Evolutionary conservation across 1,139 yeast genomes (phyloP), one percentile per base, ranked within the genome.

Genomic region (Suhomyces yuchorum): DNA sequence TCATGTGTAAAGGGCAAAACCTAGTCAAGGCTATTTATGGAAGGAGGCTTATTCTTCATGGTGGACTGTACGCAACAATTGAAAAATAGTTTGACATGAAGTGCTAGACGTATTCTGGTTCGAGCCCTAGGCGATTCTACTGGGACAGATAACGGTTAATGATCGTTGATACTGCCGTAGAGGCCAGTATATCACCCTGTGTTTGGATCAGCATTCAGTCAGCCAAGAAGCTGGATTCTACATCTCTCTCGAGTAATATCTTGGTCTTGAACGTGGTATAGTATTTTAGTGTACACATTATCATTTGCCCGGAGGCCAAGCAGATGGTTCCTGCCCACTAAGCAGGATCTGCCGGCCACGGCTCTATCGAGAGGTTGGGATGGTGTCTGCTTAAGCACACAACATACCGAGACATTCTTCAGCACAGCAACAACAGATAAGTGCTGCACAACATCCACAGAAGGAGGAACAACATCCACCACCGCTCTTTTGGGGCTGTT

Each of bases 391-490:
- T 40, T 35, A 44, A 8, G 22, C 43, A 37, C 50, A 47, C 41
- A 47, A 43, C 53, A 57, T 56, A 15, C 51, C 65, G 49, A 66
- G 60, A 52, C 68, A 63, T 39, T 64, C 72, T 54, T 71, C 77
- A 33, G 77, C 75, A 56, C 77, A 73, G 59, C 77, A 72, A 62
- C 78, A 73, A 57, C 78, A 74, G 59, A 73, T 56, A 40, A 73
- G 55, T 46, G 77, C 78, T 28, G 75, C 68, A 57, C 75, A 70
- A 48, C 75, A 69, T 43, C 78, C 78, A 52, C 78, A 73, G 61
- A 66, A 71, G 12, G 73, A 57, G 32, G 57, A 52, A 51, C 75
- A 70, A 53, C 76, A 71, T 26, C 75, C 75, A 43, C 72, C 70
- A 33, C 67, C 63, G 24, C 57, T 49, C 46, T 57, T 55, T 49